Evolutionary conservation across 257 asterid genomes (phyloP).

Genomic region (Solanum clarkiae): DNA sequence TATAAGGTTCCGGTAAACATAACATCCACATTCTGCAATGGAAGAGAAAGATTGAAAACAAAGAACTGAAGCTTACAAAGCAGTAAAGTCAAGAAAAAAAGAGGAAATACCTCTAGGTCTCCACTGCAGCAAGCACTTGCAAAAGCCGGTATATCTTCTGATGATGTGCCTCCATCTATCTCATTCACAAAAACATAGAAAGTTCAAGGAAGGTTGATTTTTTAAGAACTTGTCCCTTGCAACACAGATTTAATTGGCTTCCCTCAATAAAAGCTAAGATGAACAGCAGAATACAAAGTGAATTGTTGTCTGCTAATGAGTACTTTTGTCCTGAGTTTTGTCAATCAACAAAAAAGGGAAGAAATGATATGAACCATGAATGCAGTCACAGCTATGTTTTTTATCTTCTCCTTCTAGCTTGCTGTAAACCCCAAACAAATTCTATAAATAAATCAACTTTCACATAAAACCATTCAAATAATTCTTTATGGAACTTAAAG

Average conservation of each 20-base stretch:
- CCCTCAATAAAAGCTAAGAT: neutral
- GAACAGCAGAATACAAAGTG: neutral
- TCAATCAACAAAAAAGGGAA: too few relatives aligned
- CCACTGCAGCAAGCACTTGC: neutral
- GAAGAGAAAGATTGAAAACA: neutral
- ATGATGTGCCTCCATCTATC: neutral
- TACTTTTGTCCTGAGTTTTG: too few relatives aligned
- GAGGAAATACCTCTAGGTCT: neutral
- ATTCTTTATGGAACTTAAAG: neutral
- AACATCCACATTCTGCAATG: neutral
- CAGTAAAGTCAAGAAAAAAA: neutral
- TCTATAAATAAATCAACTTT: neutral
- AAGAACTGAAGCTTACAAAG: neutral
- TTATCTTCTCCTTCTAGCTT: neutral
- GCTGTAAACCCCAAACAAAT: neutral
- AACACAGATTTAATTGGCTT: neutral
- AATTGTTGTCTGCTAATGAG: too few relatives aligned
- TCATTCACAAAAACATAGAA: neutral
- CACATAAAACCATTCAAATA: neutral
- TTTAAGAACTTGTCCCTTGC: neutral
- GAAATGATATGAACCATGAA: neutral
- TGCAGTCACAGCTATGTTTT: neutral
- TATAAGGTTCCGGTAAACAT: neutral
- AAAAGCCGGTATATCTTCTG: neutral
- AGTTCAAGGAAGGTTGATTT: neutral